These are phyloP conservation scores for Omphalotus guepiniiformis DNA, from an alignment of 768 basidiomycete species.

Conservation along the genomic window DNA sequence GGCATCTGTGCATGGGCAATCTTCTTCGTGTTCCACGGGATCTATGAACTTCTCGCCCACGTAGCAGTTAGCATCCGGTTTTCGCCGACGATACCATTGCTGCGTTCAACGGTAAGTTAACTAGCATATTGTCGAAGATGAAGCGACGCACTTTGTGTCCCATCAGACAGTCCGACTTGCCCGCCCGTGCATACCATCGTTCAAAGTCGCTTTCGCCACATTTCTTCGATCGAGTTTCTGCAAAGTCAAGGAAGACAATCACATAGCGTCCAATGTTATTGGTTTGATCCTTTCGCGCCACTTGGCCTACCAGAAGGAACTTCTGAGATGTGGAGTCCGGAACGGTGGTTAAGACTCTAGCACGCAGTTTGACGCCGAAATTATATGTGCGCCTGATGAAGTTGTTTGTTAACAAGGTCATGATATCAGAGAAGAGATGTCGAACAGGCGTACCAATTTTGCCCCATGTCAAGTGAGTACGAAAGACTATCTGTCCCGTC, in stretches of 20 bases:
- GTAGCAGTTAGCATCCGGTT: constrained; percentile 79
- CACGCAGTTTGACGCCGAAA: constrained; percentile 66
- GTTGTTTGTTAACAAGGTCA: too few relatives aligned
- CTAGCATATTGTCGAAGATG: too few relatives aligned
- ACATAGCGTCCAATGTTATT: constrained; percentile 58
- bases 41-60: constrained; percentile 88
- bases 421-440: too few relatives aligned
- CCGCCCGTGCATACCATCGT: constrained; percentile 77
- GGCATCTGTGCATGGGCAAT: constrained; percentile 76
- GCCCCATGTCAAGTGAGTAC: constrained; percentile 83
- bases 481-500: constrained; percentile 59
- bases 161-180: constrained; percentile 79
- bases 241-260: constrained; percentile 81
- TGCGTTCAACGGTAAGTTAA: constrained; percentile 24
- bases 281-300: constrained; percentile 55
- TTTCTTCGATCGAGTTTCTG: constrained; percentile 58
- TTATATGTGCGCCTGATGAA: constrained; percentile 67
- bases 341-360: constrained; percentile 78
- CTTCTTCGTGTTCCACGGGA: constrained; percentile 78
- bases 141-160: constrained; percentile 71
- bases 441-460: constrained; percentile 60
- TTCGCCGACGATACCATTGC: constrained; percentile 95
- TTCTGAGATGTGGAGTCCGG: constrained; percentile 97
- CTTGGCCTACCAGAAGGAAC: constrained; percentile 83
- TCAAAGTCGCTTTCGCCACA: constrained; percentile 76